Conservation (phyloP, 177 flowering plant genomes). For the Vitis hybrid region DNA sequence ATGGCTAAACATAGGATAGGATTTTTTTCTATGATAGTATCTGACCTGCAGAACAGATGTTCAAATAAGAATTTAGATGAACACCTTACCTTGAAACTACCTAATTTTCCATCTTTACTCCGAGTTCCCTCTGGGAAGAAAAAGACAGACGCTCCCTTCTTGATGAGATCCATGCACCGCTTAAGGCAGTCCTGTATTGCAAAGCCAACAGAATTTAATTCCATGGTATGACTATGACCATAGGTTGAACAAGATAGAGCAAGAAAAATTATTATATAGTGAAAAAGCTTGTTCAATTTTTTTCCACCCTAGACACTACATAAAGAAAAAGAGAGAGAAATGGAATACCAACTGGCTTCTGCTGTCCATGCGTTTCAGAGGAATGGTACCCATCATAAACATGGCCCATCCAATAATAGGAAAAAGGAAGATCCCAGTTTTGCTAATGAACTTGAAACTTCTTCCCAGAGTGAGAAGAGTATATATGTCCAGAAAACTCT, state of each 20-base stretch:
- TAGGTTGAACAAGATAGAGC: neutral
- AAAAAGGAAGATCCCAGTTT: constrained; percentile 71
- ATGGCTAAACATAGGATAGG: no score
- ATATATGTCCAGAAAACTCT: constrained; percentile 87
- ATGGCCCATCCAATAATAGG: constrained; percentile 99
- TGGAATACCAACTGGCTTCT: constrained; percentile 81
- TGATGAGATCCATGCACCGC: constrained; percentile 75
- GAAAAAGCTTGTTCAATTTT: neutral
- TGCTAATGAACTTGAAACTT: constrained; percentile 93
- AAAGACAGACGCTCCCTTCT: constrained; percentile 85
- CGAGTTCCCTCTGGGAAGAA: constrained; percentile 98
- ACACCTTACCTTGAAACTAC: constrained; percentile 74
- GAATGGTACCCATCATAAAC: constrained; percentile 81
- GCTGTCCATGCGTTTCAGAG: constrained; percentile 87
- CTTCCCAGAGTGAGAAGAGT: constrained; percentile 82
- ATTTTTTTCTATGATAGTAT: no score
- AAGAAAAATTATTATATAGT: neutral
- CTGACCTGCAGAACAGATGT: neutral
- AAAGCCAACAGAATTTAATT: constrained; percentile 9
- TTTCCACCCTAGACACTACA: neutral
- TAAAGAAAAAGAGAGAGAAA: neutral
- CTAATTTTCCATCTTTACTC: constrained; percentile 80
- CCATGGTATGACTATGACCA: neutral
- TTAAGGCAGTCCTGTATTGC: constrained; percentile 73
- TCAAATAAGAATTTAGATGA: neutral